Evolutionary conservation across 2,329 filamentous ascomycete species (phyloP).

Genomic region (Penicillium sclerotiorum): DNA sequence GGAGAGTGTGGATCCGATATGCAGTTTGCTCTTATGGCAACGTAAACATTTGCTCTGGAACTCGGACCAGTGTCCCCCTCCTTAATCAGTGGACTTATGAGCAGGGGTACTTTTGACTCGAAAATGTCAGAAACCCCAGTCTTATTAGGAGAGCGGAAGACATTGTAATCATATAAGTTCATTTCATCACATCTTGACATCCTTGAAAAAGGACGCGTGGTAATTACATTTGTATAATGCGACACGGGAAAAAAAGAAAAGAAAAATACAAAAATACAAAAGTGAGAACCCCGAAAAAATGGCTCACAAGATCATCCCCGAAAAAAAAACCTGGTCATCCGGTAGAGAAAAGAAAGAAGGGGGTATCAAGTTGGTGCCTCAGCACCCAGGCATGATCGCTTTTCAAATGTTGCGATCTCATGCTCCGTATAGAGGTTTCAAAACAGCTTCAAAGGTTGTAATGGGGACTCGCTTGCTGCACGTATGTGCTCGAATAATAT

Average conservation of each 20-base stretch:
- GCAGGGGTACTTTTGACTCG: not conserved
- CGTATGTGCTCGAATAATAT: too few relatives aligned
- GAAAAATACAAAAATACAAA: not conserved
- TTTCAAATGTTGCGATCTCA: not conserved
- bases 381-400: slow-evolving; percentile 6
- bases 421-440: not conserved
- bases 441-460: not conserved
- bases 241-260: not conserved
- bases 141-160: not conserved
- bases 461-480: not conserved
- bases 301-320: slow-evolving; percentile 3
- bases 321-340: not conserved
- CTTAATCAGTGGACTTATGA: not conserved
- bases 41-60: too few relatives aligned
- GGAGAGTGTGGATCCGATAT: slow-evolving; percentile 29
- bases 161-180: not conserved
- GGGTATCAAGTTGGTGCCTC: slow-evolving; percentile 14
- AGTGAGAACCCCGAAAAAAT: not conserved
- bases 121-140: not conserved
- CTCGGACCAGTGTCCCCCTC: too few relatives aligned
- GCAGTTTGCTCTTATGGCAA: slow-evolving; percentile 22
- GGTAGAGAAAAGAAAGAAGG: not conserved
- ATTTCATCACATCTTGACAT: not conserved
- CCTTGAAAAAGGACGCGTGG: not conserved
- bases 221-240: not conserved